Conservation (phyloP, 1,284 basidiomycete species). For the Trichosporon inkin region DNA sequence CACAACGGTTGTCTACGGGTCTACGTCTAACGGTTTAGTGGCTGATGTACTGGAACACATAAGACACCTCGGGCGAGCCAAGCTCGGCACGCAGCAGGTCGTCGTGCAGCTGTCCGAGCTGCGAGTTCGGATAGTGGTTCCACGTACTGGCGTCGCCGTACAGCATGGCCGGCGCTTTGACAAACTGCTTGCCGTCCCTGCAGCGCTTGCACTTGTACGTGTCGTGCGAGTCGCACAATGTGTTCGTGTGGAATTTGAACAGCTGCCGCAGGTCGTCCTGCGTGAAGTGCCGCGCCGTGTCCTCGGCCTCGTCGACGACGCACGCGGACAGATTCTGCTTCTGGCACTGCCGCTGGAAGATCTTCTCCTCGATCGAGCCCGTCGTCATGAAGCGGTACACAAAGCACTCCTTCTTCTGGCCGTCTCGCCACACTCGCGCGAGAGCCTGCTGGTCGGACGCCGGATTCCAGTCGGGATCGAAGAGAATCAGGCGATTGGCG, state of each 20-base stretch:
- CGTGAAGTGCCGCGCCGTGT: slow-evolving; percentile 93
- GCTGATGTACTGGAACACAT: slow-evolving; percentile 81
- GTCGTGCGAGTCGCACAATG: slow-evolving; percentile 90
- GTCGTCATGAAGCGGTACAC: slow-evolving; percentile 98
- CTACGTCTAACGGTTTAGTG: slow-evolving; percentile 22
- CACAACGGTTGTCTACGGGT: not conserved
- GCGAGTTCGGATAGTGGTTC: slow-evolving; percentile 91
- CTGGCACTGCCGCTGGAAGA: slow-evolving; percentile 87
- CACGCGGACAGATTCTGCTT: slow-evolving; percentile 96
- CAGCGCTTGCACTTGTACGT: slow-evolving; percentile 98
- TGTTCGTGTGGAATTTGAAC: slow-evolving; percentile 85
- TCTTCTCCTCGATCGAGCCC: slow-evolving; percentile 98
- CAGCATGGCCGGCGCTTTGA: slow-evolving; percentile 78
- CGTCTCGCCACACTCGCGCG: slow-evolving; percentile 98
- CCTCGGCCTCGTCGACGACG: slow-evolving; percentile 95
- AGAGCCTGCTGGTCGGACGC: slow-evolving; percentile 97
- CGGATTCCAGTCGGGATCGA: slow-evolving; percentile 99
- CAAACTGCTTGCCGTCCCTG: slow-evolving; percentile 75
- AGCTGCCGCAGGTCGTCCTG: slow-evolving; percentile 82
- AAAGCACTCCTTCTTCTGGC: slow-evolving; percentile 99
- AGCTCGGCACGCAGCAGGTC: slow-evolving; percentile 89
- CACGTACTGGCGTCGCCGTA: slow-evolving; percentile 99
- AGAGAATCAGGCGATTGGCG: slow-evolving; percentile 90
- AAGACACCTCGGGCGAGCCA: slow-evolving; percentile 76
- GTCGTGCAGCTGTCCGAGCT: slow-evolving; percentile 89